Evolutionary conservation across 2,329 filamentous ascomycete genomes (phyloP).

Genomic region (Lachnellula arida): DNA sequence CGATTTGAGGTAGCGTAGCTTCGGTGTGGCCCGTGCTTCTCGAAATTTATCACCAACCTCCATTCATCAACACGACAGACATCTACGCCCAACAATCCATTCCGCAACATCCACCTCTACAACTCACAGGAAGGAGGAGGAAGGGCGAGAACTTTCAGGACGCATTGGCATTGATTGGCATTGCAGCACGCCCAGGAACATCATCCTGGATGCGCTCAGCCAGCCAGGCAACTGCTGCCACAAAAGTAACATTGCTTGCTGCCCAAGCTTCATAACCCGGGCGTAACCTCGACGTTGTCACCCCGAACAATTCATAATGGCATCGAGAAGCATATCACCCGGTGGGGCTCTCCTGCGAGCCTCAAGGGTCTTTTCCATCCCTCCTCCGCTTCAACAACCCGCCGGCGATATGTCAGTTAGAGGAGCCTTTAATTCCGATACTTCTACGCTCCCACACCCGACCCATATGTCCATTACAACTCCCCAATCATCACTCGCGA

Average conservation of each 20-base stretch:
- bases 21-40: too few relatives aligned
- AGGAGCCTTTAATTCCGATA: constrained; percentile 53
- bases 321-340: constrained; percentile 46
- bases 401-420: constrained; percentile 44
- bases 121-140: not conserved
- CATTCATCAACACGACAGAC: not conserved
- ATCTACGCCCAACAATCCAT: not conserved
- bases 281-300: not conserved
- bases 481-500: constrained; percentile 63
- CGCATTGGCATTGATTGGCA: not conserved
- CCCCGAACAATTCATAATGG: constrained; percentile 22
- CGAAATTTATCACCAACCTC: not conserved
- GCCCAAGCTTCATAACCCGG: constrained; percentile 1
- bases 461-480: constrained; percentile 79
- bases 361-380: constrained; percentile 86
- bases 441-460: constrained; percentile 73
- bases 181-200: not conserved
- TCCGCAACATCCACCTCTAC: not conserved
- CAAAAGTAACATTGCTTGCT: not conserved
- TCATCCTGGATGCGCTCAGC: not conserved
- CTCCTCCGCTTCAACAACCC: constrained; percentile 65
- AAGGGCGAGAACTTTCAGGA: not conserved
- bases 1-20: too few relatives aligned
- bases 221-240: not conserved
- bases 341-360: constrained; percentile 70